Base-by-base conservation (phyloP, 495 filamentous ascomycete species). In the Penicillium atrosanguineum region DNA sequence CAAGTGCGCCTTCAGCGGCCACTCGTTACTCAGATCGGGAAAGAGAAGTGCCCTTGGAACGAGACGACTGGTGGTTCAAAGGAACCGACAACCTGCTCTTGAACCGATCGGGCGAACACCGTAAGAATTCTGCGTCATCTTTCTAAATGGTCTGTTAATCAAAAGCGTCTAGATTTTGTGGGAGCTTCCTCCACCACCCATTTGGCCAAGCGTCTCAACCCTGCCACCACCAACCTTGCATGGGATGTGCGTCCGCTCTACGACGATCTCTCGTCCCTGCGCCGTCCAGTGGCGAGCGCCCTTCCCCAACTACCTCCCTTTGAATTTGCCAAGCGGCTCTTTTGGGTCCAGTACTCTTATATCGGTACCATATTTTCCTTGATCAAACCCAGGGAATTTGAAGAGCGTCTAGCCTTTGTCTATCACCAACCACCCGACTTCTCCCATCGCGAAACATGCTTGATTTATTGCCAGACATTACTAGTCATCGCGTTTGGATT, bases 301-400 rank as follows among this genome's bases (percentile, higher is more conserved):
- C 48, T 73, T 0, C 70, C 70, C 16, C 69, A 70, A 9, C 57
- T 79, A 1, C 77, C 77, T 1, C 73, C 74, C 0, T 60, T 69
- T 28, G 72, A 77, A 16, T 70, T 73, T 53, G 75, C 73, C 5
- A 76, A 74, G 46, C 65, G 73, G 4, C 62, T 77, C 0, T 79
- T 77, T 48, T 73, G 69, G 56, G 72, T 73, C 9, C 75, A 79
- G 52, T 78, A 78, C 54, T 61, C 68, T 20, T 79, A 77, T 49
- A 76, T 79, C 34, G 77, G 77, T n/a, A 78, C 77, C 26, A 79
- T 79, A 29, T 79, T 79, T 44, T 75, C 74, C 19, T 63, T 79
- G 8, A 74, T 75, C 18, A 64, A 74, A 8, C 74, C 77, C 0
- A 40, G 43, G n/a, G 56, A 69, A 44, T 78, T 78, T 39, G 74